phyloP scores from a whole-genome alignment of 805 yeast species.

The Wickerhamiella azyma region DNA sequence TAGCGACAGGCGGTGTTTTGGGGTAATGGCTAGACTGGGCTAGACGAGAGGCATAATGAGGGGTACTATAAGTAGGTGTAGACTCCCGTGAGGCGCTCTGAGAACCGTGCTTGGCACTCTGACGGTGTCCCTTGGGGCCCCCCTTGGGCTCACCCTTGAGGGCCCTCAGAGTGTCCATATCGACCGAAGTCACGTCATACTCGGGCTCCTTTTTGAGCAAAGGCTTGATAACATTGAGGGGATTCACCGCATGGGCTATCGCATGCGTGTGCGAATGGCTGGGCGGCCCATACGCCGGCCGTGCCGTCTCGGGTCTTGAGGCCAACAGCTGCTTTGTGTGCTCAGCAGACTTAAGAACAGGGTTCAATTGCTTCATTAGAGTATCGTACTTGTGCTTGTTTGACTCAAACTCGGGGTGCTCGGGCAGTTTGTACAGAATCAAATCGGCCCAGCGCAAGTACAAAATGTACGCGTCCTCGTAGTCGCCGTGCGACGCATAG shows the following conservation, averaged over 20 bases:
- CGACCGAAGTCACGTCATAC: background rate
- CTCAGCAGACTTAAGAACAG: conserved; percentile 21
- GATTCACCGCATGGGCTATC: too few species aligned
- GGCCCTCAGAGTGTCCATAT: background rate
- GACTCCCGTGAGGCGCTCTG: too few species aligned
- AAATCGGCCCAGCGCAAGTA: conserved; percentile 49
- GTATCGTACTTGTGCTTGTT: conserved; percentile 12
- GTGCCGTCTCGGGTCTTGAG: too few species aligned
- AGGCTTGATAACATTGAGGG: too few species aligned
- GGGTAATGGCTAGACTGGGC: too few species aligned
- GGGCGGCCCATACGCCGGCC: too few species aligned
- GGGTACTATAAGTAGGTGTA: too few species aligned
- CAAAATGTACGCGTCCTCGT: conserved; percentile 40
- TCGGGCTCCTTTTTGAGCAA: background rate
- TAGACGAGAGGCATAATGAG: too few species aligned
- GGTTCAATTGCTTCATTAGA: conserved; percentile 14
- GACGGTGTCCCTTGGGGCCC: too few species aligned
- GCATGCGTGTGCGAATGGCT: too few species aligned
- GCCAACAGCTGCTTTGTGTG: conserved; percentile 16
- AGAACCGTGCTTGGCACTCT: too few species aligned
- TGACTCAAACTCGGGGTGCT: conserved; percentile 32
- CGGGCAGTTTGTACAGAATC: conserved; percentile 34
- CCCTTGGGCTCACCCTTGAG: background rate
- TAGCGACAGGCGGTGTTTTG: too few species aligned
- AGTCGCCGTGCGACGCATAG: conserved; percentile 31